Percentiles rank a stretch among this genome's conserved stretches.
Evolutionary conservation across 106 monocot genomes (phyloP).

Genomic region (Cymbidium sinense): DNA sequence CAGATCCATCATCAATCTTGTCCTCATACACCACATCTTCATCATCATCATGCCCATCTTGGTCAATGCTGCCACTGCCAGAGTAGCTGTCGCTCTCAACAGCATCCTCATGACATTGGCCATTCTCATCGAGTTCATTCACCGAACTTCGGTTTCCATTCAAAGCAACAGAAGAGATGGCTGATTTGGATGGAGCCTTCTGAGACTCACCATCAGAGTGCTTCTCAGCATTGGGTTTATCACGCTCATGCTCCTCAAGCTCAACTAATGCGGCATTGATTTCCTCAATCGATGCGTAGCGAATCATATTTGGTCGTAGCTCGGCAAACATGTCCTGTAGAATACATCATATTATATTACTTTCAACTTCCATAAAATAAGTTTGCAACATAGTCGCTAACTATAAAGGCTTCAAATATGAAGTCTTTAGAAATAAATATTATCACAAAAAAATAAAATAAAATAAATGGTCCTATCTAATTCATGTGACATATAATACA

Average conservation of each 20-base stretch:
- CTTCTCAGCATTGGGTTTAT: constrained; percentile 43
- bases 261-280: constrained; percentile 60
- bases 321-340: constrained; percentile 89
- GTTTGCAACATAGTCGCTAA: too few relatives aligned
- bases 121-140: constrained; percentile 59
- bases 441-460: too few relatives aligned
- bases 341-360: background rate
- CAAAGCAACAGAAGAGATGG: background rate
- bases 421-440: too few relatives aligned
- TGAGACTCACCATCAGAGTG: constrained; percentile 59
- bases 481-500: too few relatives aligned
- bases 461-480: too few relatives aligned
- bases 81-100: constrained; percentile 88
- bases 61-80: constrained; percentile 71
- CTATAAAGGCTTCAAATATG: too few relatives aligned
- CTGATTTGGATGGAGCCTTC: constrained; percentile 17
- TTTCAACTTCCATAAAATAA: too few relatives aligned
- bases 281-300: constrained; percentile 79
- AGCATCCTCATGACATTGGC: constrained; percentile 35
- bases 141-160: constrained; percentile 34
- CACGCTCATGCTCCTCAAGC: constrained; percentile 74
- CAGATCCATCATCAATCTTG: constrained; percentile 61
- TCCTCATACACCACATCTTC: constrained; percentile 69
- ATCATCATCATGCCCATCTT: constrained; percentile 51
- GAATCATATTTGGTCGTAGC: constrained; percentile 74